Conservation (phyloP, 2,329 filamentous ascomycete genomes). For the Shiraia bambusicola region DNA sequence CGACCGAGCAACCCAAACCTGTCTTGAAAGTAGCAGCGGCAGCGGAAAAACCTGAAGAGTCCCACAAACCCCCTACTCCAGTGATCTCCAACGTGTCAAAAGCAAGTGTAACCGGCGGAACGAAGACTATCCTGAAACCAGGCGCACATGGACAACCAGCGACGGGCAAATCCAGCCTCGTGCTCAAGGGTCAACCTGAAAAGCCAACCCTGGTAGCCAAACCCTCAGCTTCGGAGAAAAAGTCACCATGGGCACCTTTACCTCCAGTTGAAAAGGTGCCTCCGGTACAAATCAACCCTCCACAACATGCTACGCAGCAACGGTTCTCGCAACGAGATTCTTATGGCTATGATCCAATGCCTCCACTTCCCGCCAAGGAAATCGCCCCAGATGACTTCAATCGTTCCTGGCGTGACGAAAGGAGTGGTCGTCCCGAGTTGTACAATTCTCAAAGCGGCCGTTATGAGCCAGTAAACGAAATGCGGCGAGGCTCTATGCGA, state of each 20-base stretch:
- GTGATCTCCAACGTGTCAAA: conserved; percentile 36
- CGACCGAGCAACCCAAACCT: conserved; percentile 30
- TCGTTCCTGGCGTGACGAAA: conserved; percentile 76
- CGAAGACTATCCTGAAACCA: conserved; percentile 54
- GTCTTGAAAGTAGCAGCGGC: conserved; percentile 23
- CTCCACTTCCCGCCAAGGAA: conserved; percentile 66
- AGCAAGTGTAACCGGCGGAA: conserved; percentile 40
- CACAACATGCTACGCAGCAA: conserved; percentile 44
- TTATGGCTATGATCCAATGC: conserved; percentile 57
- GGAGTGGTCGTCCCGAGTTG: conserved; percentile 68
- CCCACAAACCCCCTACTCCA: conserved; percentile 31
- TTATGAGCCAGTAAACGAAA: conserved; percentile 83
- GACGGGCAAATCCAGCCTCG: conserved; percentile 54
- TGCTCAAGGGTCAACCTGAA: conserved; percentile 67
- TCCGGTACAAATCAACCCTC: conserved; percentile 64
- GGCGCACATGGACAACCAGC: conserved; percentile 41
- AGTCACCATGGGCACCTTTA: conserved; percentile 88
- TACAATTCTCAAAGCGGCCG: conserved; percentile 95
- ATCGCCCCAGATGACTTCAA: conserved; percentile 94
- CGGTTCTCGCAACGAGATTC: conserved; percentile 59
- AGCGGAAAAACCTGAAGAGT: conserved; percentile 37
- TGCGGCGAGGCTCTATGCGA: conserved; percentile 66
- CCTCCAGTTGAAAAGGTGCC: conserved; percentile 82
- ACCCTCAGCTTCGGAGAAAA: conserved; percentile 69
- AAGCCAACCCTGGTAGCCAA: conserved; percentile 75